Base-by-base conservation (phyloP, 2,329 filamentous ascomycete genomes). In the Sarocladium kiliense region DNA sequence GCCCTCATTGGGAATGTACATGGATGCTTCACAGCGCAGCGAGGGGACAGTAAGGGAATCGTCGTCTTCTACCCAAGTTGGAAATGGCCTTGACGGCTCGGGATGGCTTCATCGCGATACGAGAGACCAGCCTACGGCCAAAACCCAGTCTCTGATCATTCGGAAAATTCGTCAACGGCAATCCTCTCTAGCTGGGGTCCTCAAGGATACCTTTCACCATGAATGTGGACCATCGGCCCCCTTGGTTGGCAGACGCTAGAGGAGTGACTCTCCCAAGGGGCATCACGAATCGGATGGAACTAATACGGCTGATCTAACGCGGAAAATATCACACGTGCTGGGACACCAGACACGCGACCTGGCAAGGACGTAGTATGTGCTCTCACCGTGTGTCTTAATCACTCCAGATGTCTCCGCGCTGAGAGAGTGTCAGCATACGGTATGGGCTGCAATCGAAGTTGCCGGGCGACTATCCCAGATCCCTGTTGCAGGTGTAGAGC, bases 381-480 rank as follows among this genome's bases (percentile, higher is more conserved):
- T 62, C 10, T 59, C 50, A 5, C 60, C 60, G 2, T 55, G 57
- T 54, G 56, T 58, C 30, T 55, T 32, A 36, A 59, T 55, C 16
- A 54, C 49, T 3, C 32, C 57, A 14, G 55, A 57, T 54, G 56
- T 23, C 9, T 57, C 45, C 23, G 37, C 56, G 21, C 39, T 54
- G 2, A 42, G 57, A n/a, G 55, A 58, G 51, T 56, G 55, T 21
- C 55, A 56, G 41, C 25, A 30, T 27, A 42, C 27, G 18, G 26
- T 62, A n/a, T 62, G 59, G 60, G 57, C 55, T 11, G 58, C 59
- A 12, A 36, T 62, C 26, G 56, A 62, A 49, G 57, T 62, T 2
- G 57, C 59, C 2, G 60, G 59, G 11, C 56, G 57, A 44, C 51
- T 62, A 2, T 59, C 58, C 10, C 55, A 56, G 14, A 45, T 54